Conservation (phyloP, 306 rosid species). For the Acacia acuminata region DNA sequence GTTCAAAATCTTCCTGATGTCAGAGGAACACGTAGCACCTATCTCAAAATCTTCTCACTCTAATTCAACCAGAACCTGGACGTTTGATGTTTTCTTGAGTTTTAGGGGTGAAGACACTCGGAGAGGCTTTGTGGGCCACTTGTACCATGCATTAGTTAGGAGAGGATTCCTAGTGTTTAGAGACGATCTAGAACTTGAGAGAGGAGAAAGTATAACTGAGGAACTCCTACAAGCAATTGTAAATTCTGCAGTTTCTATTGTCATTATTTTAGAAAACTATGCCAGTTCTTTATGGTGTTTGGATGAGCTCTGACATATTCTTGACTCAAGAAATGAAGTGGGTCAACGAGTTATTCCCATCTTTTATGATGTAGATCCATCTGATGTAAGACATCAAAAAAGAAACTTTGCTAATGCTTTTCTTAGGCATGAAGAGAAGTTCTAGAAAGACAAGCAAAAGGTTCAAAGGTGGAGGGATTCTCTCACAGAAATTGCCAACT, state of each 20-base stretch:
- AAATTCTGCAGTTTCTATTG: neutral
- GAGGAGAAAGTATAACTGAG: neutral
- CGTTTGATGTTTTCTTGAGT: neutral
- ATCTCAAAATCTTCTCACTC: neutral
- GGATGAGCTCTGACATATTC: neutral
- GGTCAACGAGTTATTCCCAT: neutral
- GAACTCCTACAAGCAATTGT: neutral
- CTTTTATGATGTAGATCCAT: neutral
- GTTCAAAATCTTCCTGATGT: too few species aligned
- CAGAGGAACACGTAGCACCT: neutral
- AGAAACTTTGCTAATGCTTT: neutral
- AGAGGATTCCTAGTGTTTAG: neutral
- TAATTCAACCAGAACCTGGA: neutral
- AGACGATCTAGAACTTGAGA: neutral
- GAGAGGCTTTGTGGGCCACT: neutral
- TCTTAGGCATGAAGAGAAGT: neutral
- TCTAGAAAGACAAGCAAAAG: neutral
- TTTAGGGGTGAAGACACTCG: slow-evolving; percentile 11
- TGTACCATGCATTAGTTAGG: neutral
- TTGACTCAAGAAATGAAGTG: neutral
- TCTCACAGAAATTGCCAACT: neutral
- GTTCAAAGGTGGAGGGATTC: neutral
- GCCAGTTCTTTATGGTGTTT: neutral
- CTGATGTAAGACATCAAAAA: neutral
- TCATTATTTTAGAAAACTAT: neutral